Percentiles rank a stretch among this genome's conserved stretches.
These are phyloP conservation scores for Tuber magnatum DNA, from an alignment of 495 filamentous ascomycete genomes.

Conservation along the genomic window DNA sequence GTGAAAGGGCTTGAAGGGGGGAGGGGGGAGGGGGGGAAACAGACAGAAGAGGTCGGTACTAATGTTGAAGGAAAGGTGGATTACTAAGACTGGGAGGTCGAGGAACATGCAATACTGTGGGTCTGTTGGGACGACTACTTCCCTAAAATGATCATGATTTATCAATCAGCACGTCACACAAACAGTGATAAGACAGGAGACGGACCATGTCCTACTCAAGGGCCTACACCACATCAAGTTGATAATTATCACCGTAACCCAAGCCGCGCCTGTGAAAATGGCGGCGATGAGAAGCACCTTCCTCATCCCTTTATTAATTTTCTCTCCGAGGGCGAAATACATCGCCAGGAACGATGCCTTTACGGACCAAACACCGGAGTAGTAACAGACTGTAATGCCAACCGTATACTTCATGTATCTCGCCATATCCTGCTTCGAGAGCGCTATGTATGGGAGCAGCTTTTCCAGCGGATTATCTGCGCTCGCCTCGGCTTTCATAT, in stretches of 20 bases:
- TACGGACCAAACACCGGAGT: neutral
- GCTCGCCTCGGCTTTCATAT: neutral
- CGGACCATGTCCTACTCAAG: slow-evolving; percentile 2
- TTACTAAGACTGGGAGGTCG: neutral
- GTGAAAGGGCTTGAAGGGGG: neutral
- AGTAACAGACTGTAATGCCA: neutral
- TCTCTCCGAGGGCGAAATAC: neutral
- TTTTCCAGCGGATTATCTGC: neutral
- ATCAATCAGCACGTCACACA: neutral
- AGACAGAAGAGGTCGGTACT: neutral
- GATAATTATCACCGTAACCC: neutral
- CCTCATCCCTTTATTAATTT: neutral
- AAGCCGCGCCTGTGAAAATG: neutral
- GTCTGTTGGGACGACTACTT: neutral
- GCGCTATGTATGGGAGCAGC: neutral
- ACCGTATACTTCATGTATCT: slow-evolving; percentile 1
- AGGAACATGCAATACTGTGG: neutral
- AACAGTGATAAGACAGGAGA: neutral
- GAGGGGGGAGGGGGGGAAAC: neutral
- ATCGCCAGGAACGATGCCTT: neutral
- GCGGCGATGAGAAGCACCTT: neutral
- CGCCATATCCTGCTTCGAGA: neutral
- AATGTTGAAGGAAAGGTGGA: neutral
- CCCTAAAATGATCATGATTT: neutral
- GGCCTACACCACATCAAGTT: slow-evolving; percentile 3